Conservation (phyloP, 2,329 filamentous ascomycete species). For the Phialophora verrucosa region DNA sequence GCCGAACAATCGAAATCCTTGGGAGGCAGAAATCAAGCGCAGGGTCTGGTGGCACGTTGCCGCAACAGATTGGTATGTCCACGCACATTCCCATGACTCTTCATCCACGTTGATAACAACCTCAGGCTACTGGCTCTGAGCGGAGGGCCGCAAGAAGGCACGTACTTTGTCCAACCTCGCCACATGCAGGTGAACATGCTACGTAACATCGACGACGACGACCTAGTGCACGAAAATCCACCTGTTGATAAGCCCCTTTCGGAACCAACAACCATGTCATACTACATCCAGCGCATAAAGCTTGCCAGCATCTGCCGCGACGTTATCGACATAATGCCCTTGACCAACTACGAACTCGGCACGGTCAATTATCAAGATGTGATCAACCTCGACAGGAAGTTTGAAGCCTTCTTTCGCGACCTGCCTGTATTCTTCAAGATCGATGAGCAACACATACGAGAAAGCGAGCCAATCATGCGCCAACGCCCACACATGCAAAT, state of each 20-base stretch:
- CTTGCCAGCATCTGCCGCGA: conserved; percentile 50
- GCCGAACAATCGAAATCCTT: conserved; percentile 32
- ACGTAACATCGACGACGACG: conserved; percentile 51
- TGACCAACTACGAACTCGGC: conserved; percentile 39
- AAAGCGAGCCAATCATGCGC: conserved; percentile 42
- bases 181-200: conserved; percentile 52
- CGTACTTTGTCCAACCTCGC: conserved; percentile 50
- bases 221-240: conserved; percentile 40
- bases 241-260: conserved; percentile 41
- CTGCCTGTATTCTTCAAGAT: conserved; percentile 48
- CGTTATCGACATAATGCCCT: conserved; percentile 47
- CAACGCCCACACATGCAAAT: conserved; percentile 43
- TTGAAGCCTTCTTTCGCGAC: conserved; percentile 43
- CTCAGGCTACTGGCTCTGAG: conserved; percentile 48
- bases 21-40: conserved; percentile 48
- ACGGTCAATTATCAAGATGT: conserved; percentile 47
- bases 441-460: conserved; percentile 42
- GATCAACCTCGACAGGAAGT: conserved; percentile 47
- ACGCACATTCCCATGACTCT: neutral
- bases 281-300: conserved; percentile 51
- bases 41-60: conserved; percentile 53
- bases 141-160: conserved; percentile 53
- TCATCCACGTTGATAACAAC: neutral
- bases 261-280: conserved; percentile 54
- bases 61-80: conserved; percentile 51